These are phyloP conservation scores for Oryza officinalis DNA, from an alignment of 176 grass and related monocot species.

Conservation along the genomic window DNA sequence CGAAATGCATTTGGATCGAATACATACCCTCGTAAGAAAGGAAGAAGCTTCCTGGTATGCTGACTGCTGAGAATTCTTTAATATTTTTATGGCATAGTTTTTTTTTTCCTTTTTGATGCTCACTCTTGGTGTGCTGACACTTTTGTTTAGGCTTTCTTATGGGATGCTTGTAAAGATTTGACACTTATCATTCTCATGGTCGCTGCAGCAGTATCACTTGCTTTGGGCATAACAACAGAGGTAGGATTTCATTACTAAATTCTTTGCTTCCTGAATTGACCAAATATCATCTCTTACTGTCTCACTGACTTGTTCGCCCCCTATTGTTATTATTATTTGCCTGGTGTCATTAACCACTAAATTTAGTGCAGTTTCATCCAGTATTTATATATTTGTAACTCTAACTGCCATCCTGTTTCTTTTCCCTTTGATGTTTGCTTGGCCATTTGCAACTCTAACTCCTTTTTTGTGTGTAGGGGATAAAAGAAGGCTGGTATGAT, in stretches of 20 bases:
- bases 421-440: not conserved
- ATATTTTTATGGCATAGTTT: not conserved
- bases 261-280: not conserved
- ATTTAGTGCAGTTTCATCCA: not conserved
- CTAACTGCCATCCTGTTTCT: not conserved
- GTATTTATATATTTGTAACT: not conserved
- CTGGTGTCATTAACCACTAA: not conserved
- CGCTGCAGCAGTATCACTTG: constrained; percentile 79
- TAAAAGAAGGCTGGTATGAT: constrained; percentile 99
- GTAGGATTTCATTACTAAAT: constrained; percentile 40
- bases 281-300: not conserved
- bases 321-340: constrained; percentile 7
- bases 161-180: constrained; percentile 92
- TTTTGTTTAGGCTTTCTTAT: constrained; percentile 74
- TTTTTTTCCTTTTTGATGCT: not conserved
- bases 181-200: constrained; percentile 97
- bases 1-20: constrained; percentile 69
- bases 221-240: constrained; percentile 96
- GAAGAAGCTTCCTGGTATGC: constrained; percentile 74
- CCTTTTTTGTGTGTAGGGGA: constrained; percentile 48
- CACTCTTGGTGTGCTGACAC: not conserved
- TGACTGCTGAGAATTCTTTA: not conserved
- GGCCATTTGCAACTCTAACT: not conserved
- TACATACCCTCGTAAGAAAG: constrained; percentile 94
- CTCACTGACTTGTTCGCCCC: not conserved